Evolutionary conservation across 257 asterid species (phyloP), one percentile per base, ranked within the genome.

Genomic region (Fraxinus anomala): DNA sequence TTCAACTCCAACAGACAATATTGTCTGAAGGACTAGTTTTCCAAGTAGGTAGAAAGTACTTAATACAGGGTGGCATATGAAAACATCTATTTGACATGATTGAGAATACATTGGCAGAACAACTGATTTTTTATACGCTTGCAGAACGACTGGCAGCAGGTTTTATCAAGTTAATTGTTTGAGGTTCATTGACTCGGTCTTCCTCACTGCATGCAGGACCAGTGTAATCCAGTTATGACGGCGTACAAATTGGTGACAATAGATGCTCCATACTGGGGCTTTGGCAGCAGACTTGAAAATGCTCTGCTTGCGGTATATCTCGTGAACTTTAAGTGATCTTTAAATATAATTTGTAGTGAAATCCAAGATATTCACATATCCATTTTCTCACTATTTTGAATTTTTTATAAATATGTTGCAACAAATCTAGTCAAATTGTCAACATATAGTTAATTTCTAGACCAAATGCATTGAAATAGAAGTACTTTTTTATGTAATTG

Each of bases 241-340:
- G 95, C 97, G 54, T 92, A 92, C 93, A 94, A 94, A 68, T 89
- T 94, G 91, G 97, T 94, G 77, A 92, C 96, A 8, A 49, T 94
- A 79, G 94, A 94, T 79, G 96, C 75, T 68, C 98, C 97, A 13
- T 94, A 91, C 74, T 94, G 98, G 97, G 98, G 97, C 66, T 94
- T 90, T 63, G 97, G 98, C 8, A 86, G 89, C 77, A 88, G 76
- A 84, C 90, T 91, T 9, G 97, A 94, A 87, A 94, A 88, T 80
- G 90, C 97, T 80, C 79, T 94, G 72, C 73, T 92, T 59, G 89
- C 95, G 89, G 97, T 92, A 92, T 34, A 34, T 67, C 11, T 69
- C 47, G 80, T 73, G 23, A 66, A 31, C 78, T 84, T 61, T 65
- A 49, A 63, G 7, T 75, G 40, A 72, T 76, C 44, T 65, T 4